Evolutionary conservation across 2,329 filamentous ascomycete species (phyloP), one percentile per base, ranked within the genome.

Genomic region (Fusarium xyrophilum): DNA sequence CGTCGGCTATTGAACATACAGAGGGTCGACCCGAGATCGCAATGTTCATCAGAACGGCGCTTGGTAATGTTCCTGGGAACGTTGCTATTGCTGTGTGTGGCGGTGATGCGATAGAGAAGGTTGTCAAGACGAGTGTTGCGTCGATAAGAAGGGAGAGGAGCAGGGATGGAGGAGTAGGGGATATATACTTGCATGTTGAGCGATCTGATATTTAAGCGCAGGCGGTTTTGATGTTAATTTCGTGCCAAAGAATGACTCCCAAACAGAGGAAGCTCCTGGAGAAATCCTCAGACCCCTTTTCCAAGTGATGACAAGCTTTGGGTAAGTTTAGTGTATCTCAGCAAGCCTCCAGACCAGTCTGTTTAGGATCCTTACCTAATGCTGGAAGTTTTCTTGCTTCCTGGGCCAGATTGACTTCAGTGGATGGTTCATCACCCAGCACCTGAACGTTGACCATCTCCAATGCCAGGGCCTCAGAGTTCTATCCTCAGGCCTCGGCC

Each of bases 71-170:
- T 7, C 65, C 72, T 1, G 72, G 72, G 1, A 65, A 57, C 30
- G 56, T 73, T 12, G 70, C 46, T 5, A 62, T 74, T 8, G 72
- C 72, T 4, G 70, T 74, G 13, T 74, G 72, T 40, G 72, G 70
- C 5, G 72, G 70, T 0, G 66, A 54, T 19, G 60, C 65, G 11
- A 65, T 74, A 7, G 72, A 74, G 30, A 66, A 47, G 44, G 63
- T 52, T 4, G 72, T 71, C 3, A 60, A 65, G 65, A 64, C 46
- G 30, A 55, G 57, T 14, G 67, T 74, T 39, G 65, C 64, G 2
- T 35, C 53, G 3, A 36, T 74, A 8, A 54, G 58, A 36, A 60
- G 56, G 10, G 61, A 68, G 19, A 50, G 63, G 5, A 61, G 40
- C 12, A 46, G 23, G 5, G 67, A 70, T 19, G 69, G 61, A 17